Conservation (phyloP, 2,329 filamentous ascomycete species). For the Ascochyta pisi region DNA sequence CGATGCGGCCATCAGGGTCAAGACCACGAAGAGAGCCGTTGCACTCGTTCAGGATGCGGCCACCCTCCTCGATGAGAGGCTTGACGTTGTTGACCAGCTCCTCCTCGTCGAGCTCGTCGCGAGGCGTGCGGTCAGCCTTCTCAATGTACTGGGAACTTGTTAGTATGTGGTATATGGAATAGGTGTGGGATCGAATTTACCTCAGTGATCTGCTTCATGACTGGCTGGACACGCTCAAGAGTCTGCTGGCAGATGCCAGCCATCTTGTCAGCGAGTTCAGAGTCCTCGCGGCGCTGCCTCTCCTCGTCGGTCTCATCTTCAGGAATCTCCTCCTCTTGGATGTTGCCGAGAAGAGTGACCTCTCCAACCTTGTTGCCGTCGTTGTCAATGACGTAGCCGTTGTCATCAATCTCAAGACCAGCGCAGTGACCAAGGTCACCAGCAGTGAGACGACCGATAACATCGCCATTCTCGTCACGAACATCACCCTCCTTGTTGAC, state of each 20-base stretch:
- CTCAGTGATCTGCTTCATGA: slow-evolving; percentile 85
- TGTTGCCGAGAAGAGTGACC: slow-evolving; percentile 67
- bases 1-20: slow-evolving; percentile 86
- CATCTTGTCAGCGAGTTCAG: slow-evolving; percentile 80
- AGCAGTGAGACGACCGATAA: slow-evolving; percentile 58
- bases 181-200: slow-evolving; percentile 54
- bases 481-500: slow-evolving; percentile 63
- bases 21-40: slow-evolving; percentile 87
- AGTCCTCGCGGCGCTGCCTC: slow-evolving; percentile 64
- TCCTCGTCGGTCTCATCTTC: slow-evolving; percentile 59
- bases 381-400: slow-evolving; percentile 60
- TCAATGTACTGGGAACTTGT: slow-evolving; percentile 71
- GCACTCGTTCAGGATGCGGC: slow-evolving; percentile 81
- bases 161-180: slow-evolving; percentile 28
- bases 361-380: slow-evolving; percentile 70
- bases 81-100: slow-evolving; percentile 84
- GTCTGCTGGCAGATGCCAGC: slow-evolving; percentile 75
- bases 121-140: slow-evolving; percentile 77
- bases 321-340: slow-evolving; percentile 63
- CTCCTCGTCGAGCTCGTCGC: slow-evolving; percentile 90
- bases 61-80: slow-evolving; percentile 86
- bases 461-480: slow-evolving; percentile 58
- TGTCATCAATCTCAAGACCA: slow-evolving; percentile 61
- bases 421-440: slow-evolving; percentile 60
- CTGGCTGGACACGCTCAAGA: slow-evolving; percentile 81